Percentiles rank a stretch among this genome's conserved stretches.
These are phyloP conservation scores for Saccharomyces hybrid DNA, from an alignment of 1,139 yeast species.

Conservation along the genomic window DNA sequence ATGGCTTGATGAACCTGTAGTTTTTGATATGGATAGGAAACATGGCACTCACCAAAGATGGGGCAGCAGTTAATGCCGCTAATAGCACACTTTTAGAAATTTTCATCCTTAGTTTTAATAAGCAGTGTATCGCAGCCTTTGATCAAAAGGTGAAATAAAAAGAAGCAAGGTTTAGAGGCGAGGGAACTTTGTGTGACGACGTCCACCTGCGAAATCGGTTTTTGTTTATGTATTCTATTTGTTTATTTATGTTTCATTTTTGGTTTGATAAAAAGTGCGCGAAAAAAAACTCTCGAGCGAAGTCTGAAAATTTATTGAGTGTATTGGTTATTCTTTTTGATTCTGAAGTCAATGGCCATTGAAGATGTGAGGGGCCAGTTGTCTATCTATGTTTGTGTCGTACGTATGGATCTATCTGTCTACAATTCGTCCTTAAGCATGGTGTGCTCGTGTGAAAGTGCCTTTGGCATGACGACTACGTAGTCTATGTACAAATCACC, in stretches of 20 bases:
- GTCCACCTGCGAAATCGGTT: neutral
- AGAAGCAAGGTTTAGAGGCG: neutral
- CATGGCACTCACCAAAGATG: slow-evolving; percentile 32
- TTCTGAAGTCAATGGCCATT: neutral
- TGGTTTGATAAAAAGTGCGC: neutral
- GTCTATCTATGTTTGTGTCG: neutral
- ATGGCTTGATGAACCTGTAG: slow-evolving; percentile 43
- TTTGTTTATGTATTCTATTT: neutral
- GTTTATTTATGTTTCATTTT: neutral
- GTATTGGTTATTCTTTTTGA: neutral
- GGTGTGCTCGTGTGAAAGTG: neutral
- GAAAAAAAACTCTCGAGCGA: neutral
- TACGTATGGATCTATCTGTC: neutral
- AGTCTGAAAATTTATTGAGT: neutral
- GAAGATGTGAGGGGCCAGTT: neutral
- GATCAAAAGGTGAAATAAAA: neutral
- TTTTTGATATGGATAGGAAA: slow-evolving; percentile 43
- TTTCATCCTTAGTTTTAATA: neutral
- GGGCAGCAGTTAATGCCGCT: slow-evolving; percentile 10
- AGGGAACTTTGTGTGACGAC: neutral
- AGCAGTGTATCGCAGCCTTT: neutral
- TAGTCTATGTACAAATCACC: slow-evolving; percentile 78
- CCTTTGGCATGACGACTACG: slow-evolving; percentile 40
- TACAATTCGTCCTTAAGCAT: slow-evolving; percentile 4
- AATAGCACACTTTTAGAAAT: neutral